Percentiles rank a stretch among this genome's conserved stretches.
These are phyloP conservation scores for Termitomyces sp. DNA, from an alignment of 768 basidiomycete species.

Conservation along the genomic window DNA sequence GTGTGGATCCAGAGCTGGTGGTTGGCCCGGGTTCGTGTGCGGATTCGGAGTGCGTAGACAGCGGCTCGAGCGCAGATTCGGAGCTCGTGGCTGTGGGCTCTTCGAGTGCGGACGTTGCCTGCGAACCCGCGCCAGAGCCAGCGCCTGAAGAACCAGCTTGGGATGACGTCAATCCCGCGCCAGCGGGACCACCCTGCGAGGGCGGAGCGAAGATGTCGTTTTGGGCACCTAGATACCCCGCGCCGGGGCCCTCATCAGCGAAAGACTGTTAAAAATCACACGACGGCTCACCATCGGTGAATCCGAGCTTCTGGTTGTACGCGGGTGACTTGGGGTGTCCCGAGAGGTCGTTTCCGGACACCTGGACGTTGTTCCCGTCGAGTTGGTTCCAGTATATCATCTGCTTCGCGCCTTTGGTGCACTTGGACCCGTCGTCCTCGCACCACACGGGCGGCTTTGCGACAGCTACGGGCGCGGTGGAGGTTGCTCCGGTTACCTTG, in stretches of 20 bases:
- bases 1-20: not conserved
- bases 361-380: slow-evolving; percentile 42
- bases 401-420: slow-evolving; percentile 46
- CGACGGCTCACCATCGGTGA: slow-evolving; percentile 32
- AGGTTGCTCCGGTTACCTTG: slow-evolving; percentile 39
- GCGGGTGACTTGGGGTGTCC: slow-evolving; percentile 38
- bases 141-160: not conserved
- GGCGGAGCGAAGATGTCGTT: slow-evolving; percentile 35
- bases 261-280: not conserved
- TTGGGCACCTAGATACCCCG: slow-evolving; percentile 28
- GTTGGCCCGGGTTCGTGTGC: not conserved
- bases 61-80: not conserved
- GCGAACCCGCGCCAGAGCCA: not conserved
- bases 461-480: slow-evolving; percentile 31
- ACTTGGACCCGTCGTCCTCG: slow-evolving; percentile 34
- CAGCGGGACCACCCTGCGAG: not conserved
- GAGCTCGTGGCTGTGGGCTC: not conserved
- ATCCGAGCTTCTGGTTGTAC: slow-evolving; percentile 46
- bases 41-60: no score
- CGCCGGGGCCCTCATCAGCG: not conserved
- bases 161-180: not conserved
- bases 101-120: not conserved
- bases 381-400: slow-evolving; percentile 50
- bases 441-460: slow-evolving; percentile 48
- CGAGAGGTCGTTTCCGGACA: slow-evolving; percentile 31